These are phyloP conservation scores for Phialophora verrucosa DNA, from an alignment of 2,329 filamentous ascomycete genomes.

Conservation along the genomic window DNA sequence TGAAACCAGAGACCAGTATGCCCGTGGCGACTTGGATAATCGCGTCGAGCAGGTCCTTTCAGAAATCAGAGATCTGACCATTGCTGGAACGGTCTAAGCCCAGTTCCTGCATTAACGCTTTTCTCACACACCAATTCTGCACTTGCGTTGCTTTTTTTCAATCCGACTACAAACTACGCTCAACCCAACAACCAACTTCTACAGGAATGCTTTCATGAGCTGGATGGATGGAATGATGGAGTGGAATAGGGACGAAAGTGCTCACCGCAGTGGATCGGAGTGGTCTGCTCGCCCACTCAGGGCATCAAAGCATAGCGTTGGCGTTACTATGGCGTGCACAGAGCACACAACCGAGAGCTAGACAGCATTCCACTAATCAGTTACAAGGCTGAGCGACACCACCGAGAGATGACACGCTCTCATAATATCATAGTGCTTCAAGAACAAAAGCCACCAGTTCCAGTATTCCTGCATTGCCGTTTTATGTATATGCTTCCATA, in stretches of 20 bases:
- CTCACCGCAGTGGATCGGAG: slow-evolving; percentile 11
- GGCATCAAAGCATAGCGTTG: slow-evolving; percentile 30
- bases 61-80: slow-evolving; percentile 95
- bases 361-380: slow-evolving; percentile 4
- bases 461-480: not conserved
- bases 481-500: not conserved
- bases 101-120: not conserved
- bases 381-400: not conserved
- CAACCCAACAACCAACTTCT: slow-evolving; percentile 11
- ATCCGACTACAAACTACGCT: not conserved
- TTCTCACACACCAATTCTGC: slow-evolving; percentile 6
- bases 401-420: slow-evolving; percentile 1
- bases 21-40: slow-evolving; percentile 86
- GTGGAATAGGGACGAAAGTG: slow-evolving; percentile 11
- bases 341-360: slow-evolving; percentile 6
- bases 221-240: slow-evolving; percentile 23
- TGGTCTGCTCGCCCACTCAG: slow-evolving; percentile 13
- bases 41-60: slow-evolving; percentile 94
- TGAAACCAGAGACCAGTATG: slow-evolving; percentile 94
- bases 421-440: slow-evolving; percentile 2
- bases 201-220: slow-evolving; percentile 14
- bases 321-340: slow-evolving; percentile 22
- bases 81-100: slow-evolving; percentile 70
- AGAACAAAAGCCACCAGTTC: not conserved
- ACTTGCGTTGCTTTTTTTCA: not conserved